These are phyloP conservation scores for Phlegmacium glaucopus DNA, from an alignment of 768 basidiomycete species.

Conservation along the genomic window DNA sequence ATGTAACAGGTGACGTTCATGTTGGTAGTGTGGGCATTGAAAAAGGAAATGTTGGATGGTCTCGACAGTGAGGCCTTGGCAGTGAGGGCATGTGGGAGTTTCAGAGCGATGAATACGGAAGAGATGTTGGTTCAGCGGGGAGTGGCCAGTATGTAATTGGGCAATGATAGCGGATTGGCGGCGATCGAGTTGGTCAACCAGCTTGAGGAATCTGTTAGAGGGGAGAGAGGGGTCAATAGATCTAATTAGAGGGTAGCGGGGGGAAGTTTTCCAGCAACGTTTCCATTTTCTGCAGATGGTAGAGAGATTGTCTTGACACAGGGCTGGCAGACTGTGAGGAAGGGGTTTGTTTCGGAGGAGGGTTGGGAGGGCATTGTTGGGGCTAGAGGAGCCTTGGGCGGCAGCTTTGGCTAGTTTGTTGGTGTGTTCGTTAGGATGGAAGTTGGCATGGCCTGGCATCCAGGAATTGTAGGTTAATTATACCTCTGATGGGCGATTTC, in stretches of 20 bases:
- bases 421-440: background rate
- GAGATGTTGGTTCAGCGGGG: background rate
- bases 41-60: background rate
- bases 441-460: background rate
- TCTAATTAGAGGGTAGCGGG: background rate
- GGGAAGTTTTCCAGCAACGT: background rate
- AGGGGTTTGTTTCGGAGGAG: too few relatives aligned
- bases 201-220: background rate
- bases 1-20: background rate
- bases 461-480: too few relatives aligned
- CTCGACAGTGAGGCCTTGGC: background rate
- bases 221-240: conserved; percentile 2
- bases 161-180: background rate
- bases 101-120: background rate
- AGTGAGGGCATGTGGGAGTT: background rate
- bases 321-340: too few relatives aligned
- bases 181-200: background rate
- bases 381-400: background rate
- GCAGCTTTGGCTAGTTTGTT: background rate
- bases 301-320: background rate
- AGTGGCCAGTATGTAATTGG: background rate
- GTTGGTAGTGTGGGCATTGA: background rate
- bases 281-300: background rate
- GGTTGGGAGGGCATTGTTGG: background rate
- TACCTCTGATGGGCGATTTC: too few relatives aligned